These are phyloP conservation scores for Trichoderma semiorbis DNA, from an alignment of 2,329 filamentous ascomycete genomes.

Conservation along the genomic window DNA sequence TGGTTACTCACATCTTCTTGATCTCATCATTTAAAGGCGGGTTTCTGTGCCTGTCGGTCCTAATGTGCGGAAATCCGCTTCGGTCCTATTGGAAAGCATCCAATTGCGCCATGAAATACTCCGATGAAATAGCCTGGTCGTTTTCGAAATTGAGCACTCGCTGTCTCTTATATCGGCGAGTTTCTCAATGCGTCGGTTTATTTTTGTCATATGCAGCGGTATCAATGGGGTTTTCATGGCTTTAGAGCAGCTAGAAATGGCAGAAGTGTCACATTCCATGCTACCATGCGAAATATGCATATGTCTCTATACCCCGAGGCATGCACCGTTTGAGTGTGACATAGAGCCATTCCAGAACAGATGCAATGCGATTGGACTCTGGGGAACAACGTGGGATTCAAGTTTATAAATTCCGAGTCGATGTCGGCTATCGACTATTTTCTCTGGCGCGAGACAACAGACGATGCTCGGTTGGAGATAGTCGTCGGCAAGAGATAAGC, in stretches of 20 bases:
- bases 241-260: neutral
- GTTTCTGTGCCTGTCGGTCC: neutral
- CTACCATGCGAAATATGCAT: neutral
- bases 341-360: neutral
- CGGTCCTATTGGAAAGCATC: neutral
- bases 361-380: neutral
- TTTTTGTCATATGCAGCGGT: neutral
- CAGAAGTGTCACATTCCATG: neutral
- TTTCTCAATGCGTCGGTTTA: neutral
- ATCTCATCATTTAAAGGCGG: neutral
- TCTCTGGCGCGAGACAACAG: neutral
- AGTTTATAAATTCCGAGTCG: neutral
- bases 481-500: neutral
- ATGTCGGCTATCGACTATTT: neutral
- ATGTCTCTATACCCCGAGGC: no score
- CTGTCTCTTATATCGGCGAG: neutral
- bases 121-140: neutral
- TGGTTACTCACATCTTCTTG: neutral
- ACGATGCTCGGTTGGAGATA: neutral
- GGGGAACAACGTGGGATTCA: neutral
- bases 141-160: neutral
- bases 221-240: neutral
- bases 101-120: neutral
- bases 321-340: neutral
- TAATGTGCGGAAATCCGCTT: neutral